A percentile compares a stretch with the other conserved stretches of the same genome.
Conservation (phyloP, 2,329 filamentous ascomycete species). For the Sclerotinia borealis region DNA sequence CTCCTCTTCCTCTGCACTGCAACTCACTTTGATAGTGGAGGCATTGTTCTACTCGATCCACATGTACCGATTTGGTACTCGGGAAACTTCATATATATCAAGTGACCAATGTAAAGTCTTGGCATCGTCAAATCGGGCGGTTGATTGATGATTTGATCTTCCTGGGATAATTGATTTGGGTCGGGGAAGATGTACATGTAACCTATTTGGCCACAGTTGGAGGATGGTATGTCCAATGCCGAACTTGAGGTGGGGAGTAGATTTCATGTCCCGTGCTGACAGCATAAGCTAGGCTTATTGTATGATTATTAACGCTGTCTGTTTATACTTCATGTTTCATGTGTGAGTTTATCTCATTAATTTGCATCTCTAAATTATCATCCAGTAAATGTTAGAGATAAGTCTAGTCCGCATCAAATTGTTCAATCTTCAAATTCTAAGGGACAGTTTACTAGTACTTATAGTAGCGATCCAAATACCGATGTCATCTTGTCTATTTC, state of each 20-base stretch:
- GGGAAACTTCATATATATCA: background rate
- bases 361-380: background rate
- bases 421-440: too few relatives aligned
- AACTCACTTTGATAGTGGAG: too few relatives aligned
- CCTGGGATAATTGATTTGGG: background rate
- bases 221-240: background rate
- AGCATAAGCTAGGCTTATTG: background rate
- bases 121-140: background rate
- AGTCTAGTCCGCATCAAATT: too few relatives aligned
- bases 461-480: too few relatives aligned
- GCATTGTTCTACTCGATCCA: too few relatives aligned
- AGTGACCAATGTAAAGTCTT: background rate
- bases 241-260: background rate
- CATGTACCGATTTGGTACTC: background rate
- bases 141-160: background rate
- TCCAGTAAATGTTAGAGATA: too few relatives aligned
- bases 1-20: background rate
- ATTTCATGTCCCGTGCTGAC: background rate
- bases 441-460: background rate
- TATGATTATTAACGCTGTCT: background rate
- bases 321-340: background rate
- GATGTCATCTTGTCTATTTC: too few relatives aligned
- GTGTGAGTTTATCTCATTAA: background rate
- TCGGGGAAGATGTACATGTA: background rate
- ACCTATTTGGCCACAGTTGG: background rate